phyloP scores from a whole-genome alignment of 805 yeast species.

The Saturnispora zaruensis region DNA sequence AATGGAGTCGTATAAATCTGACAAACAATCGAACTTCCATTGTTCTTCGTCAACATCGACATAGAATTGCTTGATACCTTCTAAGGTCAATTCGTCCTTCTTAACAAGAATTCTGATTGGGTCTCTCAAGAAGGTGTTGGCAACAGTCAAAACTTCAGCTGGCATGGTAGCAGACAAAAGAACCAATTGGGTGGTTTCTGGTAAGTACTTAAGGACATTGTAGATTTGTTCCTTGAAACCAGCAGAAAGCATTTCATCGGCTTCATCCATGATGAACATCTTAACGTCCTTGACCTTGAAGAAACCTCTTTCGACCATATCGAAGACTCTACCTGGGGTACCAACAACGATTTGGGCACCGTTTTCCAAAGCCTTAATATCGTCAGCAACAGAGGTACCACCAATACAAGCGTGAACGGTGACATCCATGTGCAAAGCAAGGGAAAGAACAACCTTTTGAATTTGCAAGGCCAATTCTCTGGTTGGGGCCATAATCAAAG shows the following conservation, averaged over 20 bases:
- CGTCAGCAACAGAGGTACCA: constrained; percentile 87
- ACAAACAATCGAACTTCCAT: constrained; percentile 89
- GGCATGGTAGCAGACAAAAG: constrained; percentile 94
- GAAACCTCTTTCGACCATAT: constrained; percentile 87
- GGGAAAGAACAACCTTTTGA: constrained; percentile 82
- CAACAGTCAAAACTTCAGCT: constrained; percentile 81
- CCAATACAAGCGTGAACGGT: constrained; percentile 96
- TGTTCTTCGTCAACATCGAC: constrained; percentile 88
- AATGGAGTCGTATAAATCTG: constrained; percentile 90
- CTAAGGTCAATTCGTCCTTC: constrained; percentile 90
- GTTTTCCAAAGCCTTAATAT: constrained; percentile 69
- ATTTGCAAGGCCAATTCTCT: constrained; percentile 96
- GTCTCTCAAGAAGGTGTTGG: constrained; percentile 88
- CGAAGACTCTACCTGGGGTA: constrained; percentile 96
- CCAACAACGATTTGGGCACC: constrained; percentile 95
- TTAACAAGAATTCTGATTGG: constrained; percentile 92
- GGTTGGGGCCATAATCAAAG: constrained; percentile 91
- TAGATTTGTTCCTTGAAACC: constrained; percentile 96
- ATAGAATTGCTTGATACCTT: constrained; percentile 90
- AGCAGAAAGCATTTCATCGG: constrained; percentile 89
- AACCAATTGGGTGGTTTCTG: constrained; percentile 86
- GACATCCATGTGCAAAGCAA: constrained; percentile 85
- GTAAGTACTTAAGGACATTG: constrained; percentile 84
- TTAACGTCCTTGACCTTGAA: constrained; percentile 76
- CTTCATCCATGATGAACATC: constrained; percentile 96